phyloP scores from a whole-genome alignment of 768 basidiomycete genomes.

The Kwoniella europaea region DNA sequence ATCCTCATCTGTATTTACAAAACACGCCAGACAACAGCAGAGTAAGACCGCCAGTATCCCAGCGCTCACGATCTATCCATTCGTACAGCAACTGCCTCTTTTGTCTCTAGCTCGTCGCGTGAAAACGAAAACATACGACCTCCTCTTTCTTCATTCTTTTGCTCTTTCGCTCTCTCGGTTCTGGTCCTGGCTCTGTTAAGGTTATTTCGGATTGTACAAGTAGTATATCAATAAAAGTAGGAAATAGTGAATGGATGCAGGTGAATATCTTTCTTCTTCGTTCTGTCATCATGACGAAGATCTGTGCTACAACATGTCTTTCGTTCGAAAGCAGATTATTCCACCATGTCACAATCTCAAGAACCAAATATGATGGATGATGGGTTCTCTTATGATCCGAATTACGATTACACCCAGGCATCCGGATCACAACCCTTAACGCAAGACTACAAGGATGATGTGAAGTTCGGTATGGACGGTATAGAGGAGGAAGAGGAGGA shows the following conservation, averaged over 20 bases:
- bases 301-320: slow-evolving; percentile 25
- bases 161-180: slow-evolving; percentile 6
- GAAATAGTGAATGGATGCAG: slow-evolving; percentile 43
- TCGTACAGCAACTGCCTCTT: background rate
- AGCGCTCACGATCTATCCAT: no score
- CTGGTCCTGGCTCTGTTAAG: background rate
- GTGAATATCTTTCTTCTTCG: slow-evolving; percentile 39
- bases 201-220: slow-evolving; percentile 7
- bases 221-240: slow-evolving; percentile 6
- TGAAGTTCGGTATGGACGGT: slow-evolving; percentile 20
- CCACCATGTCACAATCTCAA: slow-evolving; percentile 23
- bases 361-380: slow-evolving; percentile 21
- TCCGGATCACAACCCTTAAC: background rate
- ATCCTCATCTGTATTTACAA: background rate
- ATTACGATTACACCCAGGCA: slow-evolving; percentile 21
- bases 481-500: slow-evolving; percentile 29
- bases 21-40: background rate
- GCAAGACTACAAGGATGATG: slow-evolving; percentile 19
- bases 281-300: background rate
- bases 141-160: slow-evolving; percentile 1
- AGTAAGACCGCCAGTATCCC: background rate
- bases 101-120: slow-evolving; percentile 15
- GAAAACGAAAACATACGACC: slow-evolving; percentile 12
- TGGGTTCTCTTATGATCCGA: slow-evolving; percentile 36
- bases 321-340: slow-evolving; percentile 22